A percentile compares a stretch with the other conserved stretches of the same genome.
Conservation (phyloP, 768 basidiomycete genomes). For the Russula brevipes region DNA sequence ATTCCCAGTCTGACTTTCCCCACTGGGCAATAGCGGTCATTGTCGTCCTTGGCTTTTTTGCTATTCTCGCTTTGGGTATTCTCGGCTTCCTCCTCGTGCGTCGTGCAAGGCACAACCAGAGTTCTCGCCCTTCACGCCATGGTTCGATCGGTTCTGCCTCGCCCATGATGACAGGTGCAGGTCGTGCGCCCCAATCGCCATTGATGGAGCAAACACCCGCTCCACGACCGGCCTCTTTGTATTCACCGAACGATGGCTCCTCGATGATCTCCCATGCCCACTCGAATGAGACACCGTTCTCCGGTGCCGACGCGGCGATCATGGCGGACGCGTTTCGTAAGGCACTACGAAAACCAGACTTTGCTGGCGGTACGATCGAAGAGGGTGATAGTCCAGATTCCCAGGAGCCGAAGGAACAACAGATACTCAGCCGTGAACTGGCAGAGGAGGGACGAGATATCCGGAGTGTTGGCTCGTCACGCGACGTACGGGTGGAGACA, state of each 20-base stretch:
- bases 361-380: conserved; percentile 61
- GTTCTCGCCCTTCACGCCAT: conserved; percentile 47
- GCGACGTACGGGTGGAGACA: conserved; percentile 75
- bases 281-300: conserved; percentile 65
- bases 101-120: conserved; percentile 48
- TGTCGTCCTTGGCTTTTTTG: conserved; percentile 78
- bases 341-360: conserved; percentile 85
- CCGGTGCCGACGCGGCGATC: conserved; percentile 82
- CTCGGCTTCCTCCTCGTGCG: conserved; percentile 71
- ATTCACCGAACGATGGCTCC: conserved; percentile 52
- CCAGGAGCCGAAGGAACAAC: conserved; percentile 34
- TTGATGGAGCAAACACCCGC: conserved; percentile 35
- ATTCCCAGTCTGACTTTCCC: conserved; percentile 50
- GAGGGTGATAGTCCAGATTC: conserved; percentile 63
- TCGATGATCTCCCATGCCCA: conserved; percentile 63
- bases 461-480: conserved; percentile 71
- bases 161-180: conserved; percentile 74
- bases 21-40: conserved; percentile 92
- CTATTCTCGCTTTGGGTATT: conserved; percentile 63
- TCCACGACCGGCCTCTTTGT: conserved; percentile 33
- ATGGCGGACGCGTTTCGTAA: conserved; percentile 91
- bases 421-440: conserved; percentile 64
- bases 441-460: conserved; percentile 90
- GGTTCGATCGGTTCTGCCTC: conserved; percentile 75
- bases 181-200: conserved; percentile 45